phyloP scores from a whole-genome alignment of 139 green algal species.

The Chlamydomonas schloesseri region DNA sequence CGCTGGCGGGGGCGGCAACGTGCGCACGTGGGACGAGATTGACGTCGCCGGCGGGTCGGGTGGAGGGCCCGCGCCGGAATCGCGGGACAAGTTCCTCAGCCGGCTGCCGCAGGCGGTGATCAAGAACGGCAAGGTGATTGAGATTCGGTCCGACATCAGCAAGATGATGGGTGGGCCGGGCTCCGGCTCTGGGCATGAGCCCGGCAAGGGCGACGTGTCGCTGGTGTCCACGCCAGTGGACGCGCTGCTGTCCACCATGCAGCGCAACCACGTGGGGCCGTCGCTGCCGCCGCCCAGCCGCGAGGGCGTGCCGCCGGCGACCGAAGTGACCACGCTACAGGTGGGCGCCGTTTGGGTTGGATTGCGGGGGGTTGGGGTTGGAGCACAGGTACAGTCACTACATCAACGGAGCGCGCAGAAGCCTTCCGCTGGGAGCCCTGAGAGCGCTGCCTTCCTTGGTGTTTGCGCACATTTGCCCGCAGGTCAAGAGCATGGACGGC shows the following conservation, averaged over 20 bases:
- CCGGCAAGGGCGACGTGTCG: conserved; percentile 33
- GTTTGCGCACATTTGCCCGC: no score
- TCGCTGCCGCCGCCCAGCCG: conserved; percentile 53
- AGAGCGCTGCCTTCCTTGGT: no score
- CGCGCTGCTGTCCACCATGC: conserved; percentile 54
- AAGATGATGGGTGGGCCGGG: conserved; percentile 8
- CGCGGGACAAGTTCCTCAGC: conserved; percentile 59
- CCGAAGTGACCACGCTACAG: conserved; percentile 39
- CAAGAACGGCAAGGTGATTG: conserved; percentile 63
- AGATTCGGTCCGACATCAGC: conserved; percentile 45
- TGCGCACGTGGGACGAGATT: conserved; percentile 54
- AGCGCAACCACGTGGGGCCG: conserved; percentile 59
- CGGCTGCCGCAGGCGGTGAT: conserved; percentile 68
- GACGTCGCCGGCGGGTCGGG: neutral
- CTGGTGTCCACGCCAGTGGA: conserved; percentile 49
- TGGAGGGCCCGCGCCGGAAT: conserved; percentile 12
- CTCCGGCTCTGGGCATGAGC: neutral
- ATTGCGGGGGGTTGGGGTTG: no score
- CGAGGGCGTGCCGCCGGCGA: conserved; percentile 20
- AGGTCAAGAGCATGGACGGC: conserved; percentile 71
- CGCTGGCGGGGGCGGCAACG: conserved; percentile 40
- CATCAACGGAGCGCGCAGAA: no score
- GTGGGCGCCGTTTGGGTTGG: no score
- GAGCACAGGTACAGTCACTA: no score
- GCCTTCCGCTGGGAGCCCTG: no score